Base-by-base conservation (phyloP, 2,329 filamentous ascomycete species). In the Aspergillus chevalieri region DNA sequence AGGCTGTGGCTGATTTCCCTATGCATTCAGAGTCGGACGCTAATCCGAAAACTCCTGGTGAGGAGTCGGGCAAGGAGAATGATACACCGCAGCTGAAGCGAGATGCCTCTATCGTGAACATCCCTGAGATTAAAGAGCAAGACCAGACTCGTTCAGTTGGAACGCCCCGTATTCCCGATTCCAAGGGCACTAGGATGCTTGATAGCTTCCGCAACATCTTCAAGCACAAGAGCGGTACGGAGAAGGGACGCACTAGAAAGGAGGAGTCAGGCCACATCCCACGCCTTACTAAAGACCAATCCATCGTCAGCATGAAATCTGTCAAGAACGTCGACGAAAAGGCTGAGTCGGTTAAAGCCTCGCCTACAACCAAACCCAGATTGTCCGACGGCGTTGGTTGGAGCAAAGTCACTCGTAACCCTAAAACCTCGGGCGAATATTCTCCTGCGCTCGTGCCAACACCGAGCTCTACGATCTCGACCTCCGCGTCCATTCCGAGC, bases 201-300 rank as follows among this genome's bases (percentile, higher is more conserved):
- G 58, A 47, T 21, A 52, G 55, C 21, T 51, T 61, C 43, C 58
- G 57, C 3, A 57, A 49, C 44, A 60, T 61, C 2, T 56, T 60
- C 43, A 58, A 55, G 36, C 33, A 47, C 33, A 53, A 52, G 19
- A 30, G 30, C 7, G 19, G 39, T 14, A 14, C 41, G 8, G 52
- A 55, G 3, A 57, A 56, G 17, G 44, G 21, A 15, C 50, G 44
- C 6, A 14, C 9, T 12, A 49, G 41, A 26, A 55, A 48, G 14
- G 39, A 47, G 9, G 45, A 53, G 9, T 14, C 15, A 6, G 33
- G 50, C 2, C 34, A 9, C 6, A 24, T 44, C 3, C 42, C 17
- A 6, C 12, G 21, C n/a, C 33, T 17, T 38, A 22, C n/a, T 17
- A 46, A 52, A 42, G 46, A 49, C n/a, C n/a, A 44, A 8, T 28